Evolutionary conservation across 2,329 filamentous ascomycete genomes (phyloP), one percentile per base, ranked within the genome.

Genomic region (Thielaviopsis punctulata): DNA sequence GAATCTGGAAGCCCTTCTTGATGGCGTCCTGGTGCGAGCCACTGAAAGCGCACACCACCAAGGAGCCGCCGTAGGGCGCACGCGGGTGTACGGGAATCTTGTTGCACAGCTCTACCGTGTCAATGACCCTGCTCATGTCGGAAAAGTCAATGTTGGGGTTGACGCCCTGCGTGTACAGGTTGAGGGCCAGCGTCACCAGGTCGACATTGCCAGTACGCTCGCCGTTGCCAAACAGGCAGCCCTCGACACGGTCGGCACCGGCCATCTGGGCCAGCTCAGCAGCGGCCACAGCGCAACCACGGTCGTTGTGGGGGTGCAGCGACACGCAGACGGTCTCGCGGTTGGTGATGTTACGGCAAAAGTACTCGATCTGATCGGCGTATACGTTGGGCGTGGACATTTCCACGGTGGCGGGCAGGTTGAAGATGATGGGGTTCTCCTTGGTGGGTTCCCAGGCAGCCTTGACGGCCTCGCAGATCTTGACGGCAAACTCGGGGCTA

Each of bases 141-240:
- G 87, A 94, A 63, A 96, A 94, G 70, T 96, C 89, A 59, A 96
- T 78, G 9, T 83, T 76, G 15, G 87, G 86, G 61, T 83, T 75
- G 48, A 95, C 77, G 52, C 90, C 90, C 66, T 96, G 90, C 0
- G 89, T 95, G 68, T 96, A 96, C 18, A 96, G 79, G 65, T 96
- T 96, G 55, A 96, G 73, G 25, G 80, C 92, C 52, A 96, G 74
- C 30, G 89, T 96, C 48, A 96, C 88, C 52, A 96, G 75, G 63
- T 96, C 90, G 19, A 95, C 88, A 61, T 96, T 96, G 57, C 90
- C 92, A 0, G 90, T 96, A 57, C 92, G 74, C 73, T 98, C 90
- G 55, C 92, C 90, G 60, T 96, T 96, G 50, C 89, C 88, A 63
- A 95, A 93, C 39, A 95, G 73, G 57, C 87, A 95, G 45, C 90